Percentiles rank a stretch among this genome's conserved stretches.
Conservation (phyloP, 2,329 filamentous ascomycete genomes). For the Calonectria naviculata region DNA sequence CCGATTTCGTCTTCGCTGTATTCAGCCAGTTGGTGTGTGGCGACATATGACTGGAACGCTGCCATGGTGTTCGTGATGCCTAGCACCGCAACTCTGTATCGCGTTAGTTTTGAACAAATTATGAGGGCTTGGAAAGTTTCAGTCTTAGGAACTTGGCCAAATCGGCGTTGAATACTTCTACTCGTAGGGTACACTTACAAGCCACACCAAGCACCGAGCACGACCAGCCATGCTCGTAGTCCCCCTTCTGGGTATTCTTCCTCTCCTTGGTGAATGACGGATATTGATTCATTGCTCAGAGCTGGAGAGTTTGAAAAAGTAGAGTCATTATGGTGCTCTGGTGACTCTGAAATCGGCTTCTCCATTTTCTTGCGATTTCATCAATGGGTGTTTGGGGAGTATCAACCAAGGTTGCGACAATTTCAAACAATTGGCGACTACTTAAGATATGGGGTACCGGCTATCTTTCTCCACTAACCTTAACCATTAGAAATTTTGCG, state of each 20-base stretch:
- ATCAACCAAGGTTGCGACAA: background rate
- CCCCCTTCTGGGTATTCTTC: background rate
- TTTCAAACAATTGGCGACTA: background rate
- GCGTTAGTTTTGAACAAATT: too few relatives aligned
- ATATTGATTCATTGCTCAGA: background rate
- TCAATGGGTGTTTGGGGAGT: too few relatives aligned
- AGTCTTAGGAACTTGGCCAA: too few relatives aligned
- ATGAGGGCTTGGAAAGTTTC: too few relatives aligned
- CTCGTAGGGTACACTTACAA: background rate
- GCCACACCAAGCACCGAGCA: background rate
- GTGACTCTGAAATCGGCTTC: background rate
- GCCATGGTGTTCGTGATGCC: background rate
- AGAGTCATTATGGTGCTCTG: too few relatives aligned
- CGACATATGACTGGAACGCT: background rate
- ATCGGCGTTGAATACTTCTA: background rate
- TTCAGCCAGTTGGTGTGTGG: background rate
- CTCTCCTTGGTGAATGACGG: background rate
- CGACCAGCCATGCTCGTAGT: background rate
- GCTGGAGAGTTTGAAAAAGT: background rate
- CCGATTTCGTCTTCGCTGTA: background rate
- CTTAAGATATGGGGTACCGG: background rate
- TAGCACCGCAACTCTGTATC: background rate
- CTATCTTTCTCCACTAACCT: too few relatives aligned
- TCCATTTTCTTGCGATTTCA: background rate
- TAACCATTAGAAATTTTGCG: background rate